Conservation (phyloP, 2,329 filamentous ascomycete genomes). For the Paecilomyces formosus region DNA sequence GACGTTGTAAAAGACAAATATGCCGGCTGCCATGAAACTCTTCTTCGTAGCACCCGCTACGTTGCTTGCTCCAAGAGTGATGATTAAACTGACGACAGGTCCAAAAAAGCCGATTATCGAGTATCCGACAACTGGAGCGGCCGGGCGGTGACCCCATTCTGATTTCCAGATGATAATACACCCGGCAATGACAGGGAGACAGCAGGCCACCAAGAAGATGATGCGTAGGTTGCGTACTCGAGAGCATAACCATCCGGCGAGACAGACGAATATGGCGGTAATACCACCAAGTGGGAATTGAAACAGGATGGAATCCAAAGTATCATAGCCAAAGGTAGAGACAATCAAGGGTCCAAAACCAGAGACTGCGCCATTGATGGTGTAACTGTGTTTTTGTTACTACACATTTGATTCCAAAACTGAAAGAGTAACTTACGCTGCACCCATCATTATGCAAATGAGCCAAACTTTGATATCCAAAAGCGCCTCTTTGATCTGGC, state of each 20-base stretch:
- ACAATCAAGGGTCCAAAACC: conserved; percentile 68
- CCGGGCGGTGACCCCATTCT: conserved; percentile 55
- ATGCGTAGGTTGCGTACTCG: conserved; percentile 57
- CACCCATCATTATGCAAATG: conserved; percentile 60
- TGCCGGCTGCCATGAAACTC: conserved; percentile 64
- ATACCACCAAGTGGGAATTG: conserved; percentile 67
- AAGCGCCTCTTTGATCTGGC: conserved; percentile 52
- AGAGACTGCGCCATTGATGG: conserved; percentile 62
- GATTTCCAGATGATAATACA: conserved; percentile 69
- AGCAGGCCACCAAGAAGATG: conserved; percentile 57
- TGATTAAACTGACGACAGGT: conserved; percentile 58
- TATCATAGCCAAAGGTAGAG: conserved; percentile 60
- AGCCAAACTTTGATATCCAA: conserved; percentile 58
- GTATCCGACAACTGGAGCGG: conserved; percentile 62
- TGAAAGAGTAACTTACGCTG: conserved; percentile 37
- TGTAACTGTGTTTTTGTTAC: conserved; percentile 43
- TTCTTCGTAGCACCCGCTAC: conserved; percentile 73
- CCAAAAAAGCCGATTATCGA: conserved; percentile 67
- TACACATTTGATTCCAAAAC: not conserved
- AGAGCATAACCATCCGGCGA: conserved; percentile 58
- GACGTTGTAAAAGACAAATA: conserved; percentile 69
- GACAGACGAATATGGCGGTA: conserved; percentile 59
- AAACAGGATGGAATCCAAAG: conserved; percentile 60
- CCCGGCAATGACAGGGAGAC: conserved; percentile 66
- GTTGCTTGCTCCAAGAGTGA: conserved; percentile 56